A percentile compares a stretch with the other conserved stretches of the same genome.
These are phyloP conservation scores for Lecanicillium sp. DNA, from an alignment of 2,329 filamentous ascomycete genomes.

Conservation along the genomic window DNA sequence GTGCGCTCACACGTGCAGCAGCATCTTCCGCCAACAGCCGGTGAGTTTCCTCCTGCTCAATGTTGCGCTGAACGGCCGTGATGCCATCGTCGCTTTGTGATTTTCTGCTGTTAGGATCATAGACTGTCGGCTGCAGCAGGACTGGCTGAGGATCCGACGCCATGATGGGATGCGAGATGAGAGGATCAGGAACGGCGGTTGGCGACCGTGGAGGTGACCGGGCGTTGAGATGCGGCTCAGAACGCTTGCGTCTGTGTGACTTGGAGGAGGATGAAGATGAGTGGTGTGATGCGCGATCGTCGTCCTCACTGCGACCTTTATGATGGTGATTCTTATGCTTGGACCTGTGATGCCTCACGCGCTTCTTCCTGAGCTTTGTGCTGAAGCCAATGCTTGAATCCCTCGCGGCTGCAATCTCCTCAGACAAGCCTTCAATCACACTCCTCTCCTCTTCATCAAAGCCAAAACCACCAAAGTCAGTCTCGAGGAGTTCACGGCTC, in stretches of 20 bases:
- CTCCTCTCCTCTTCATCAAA: slow-evolving; percentile 26
- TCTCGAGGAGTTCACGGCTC: slow-evolving; percentile 36
- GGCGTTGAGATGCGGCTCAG: slow-evolving; percentile 15
- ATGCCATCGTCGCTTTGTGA: slow-evolving; percentile 34
- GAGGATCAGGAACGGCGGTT: slow-evolving; percentile 21
- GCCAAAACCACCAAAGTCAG: slow-evolving; percentile 29
- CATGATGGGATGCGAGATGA: slow-evolving; percentile 44
- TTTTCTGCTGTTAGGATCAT: slow-evolving; percentile 32
- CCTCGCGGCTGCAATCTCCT: slow-evolving; percentile 24
- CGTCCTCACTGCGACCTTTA: slow-evolving; percentile 10
- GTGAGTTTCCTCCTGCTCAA: slow-evolving; percentile 47
- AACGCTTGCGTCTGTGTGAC: slow-evolving; percentile 16
- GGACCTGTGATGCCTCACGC: slow-evolving; percentile 27
- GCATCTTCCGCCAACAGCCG: slow-evolving; percentile 49
- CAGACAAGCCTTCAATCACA: slow-evolving; percentile 21
- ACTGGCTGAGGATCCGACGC: slow-evolving; percentile 39
- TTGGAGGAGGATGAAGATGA: slow-evolving; percentile 13
- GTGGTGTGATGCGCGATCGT: slow-evolving; percentile 1
- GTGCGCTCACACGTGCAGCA: slow-evolving; percentile 42
- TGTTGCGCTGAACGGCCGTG: slow-evolving; percentile 48
- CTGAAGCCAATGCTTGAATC: slow-evolving; percentile 30
- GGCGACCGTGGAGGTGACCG: slow-evolving; percentile 16
- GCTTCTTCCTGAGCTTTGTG: slow-evolving; percentile 38
- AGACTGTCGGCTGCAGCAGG: slow-evolving; percentile 48
- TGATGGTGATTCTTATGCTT: slow-evolving; percentile 25